Evolutionary conservation across 345 rosid genomes (phyloP).

Genomic region (Lagerstroemia speciosa): DNA sequence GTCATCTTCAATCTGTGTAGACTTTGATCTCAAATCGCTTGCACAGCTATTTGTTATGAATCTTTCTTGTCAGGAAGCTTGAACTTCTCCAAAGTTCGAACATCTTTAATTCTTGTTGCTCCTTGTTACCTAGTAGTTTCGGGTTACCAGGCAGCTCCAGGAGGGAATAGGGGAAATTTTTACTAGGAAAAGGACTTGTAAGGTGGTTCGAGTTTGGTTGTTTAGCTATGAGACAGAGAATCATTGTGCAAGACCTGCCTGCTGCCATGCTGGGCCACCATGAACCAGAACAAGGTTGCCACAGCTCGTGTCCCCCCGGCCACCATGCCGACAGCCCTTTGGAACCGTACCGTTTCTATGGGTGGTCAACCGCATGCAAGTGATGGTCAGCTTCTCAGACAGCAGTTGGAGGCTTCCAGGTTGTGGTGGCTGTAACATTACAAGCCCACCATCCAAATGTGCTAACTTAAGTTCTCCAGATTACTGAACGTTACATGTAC

Average conservation of each 20-base stretch:
- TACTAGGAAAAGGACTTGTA: neutral
- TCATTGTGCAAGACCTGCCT: no score
- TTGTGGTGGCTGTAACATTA: no score
- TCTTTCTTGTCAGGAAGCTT: neutral
- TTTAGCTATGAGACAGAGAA: no score
- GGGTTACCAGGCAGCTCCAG: neutral
- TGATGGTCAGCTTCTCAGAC: neutral
- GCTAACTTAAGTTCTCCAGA: no score
- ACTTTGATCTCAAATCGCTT: neutral
- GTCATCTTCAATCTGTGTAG: neutral
- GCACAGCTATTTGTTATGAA: neutral
- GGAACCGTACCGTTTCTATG: neutral
- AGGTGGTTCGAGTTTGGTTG: neutral
- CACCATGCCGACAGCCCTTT: neutral
- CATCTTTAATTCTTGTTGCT: neutral
- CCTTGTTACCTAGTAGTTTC: neutral
- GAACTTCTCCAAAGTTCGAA: neutral
- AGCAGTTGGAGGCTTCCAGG: no score
- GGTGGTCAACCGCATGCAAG: neutral
- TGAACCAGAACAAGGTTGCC: neutral
- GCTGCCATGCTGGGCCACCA: neutral
- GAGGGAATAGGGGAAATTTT: neutral
- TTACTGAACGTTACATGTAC: no score
- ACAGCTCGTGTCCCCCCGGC: neutral
- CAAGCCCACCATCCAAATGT: no score